These are phyloP conservation scores for Glycine tomentella DNA, from an alignment of 306 rosid species.

Conservation along the genomic window DNA sequence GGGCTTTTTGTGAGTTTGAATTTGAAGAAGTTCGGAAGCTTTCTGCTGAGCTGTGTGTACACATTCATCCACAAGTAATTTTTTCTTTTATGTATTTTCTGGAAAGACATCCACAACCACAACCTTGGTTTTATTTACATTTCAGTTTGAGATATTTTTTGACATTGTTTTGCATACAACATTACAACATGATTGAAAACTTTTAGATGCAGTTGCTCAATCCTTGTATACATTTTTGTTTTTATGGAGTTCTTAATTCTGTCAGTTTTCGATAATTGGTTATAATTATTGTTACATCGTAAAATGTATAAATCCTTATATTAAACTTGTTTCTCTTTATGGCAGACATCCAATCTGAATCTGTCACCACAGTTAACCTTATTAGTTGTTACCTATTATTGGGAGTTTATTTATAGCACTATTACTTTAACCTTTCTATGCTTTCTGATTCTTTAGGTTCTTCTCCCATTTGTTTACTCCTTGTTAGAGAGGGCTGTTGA, in stretches of 20 bases:
- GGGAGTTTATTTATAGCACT: conserved; percentile 26
- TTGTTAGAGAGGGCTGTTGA: conserved; percentile 61
- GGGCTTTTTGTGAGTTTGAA: conserved; percentile 79
- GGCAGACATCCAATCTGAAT: conserved; percentile 16
- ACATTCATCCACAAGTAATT: conserved; percentile 87
- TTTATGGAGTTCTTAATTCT: conserved; percentile 16
- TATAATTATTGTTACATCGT: conserved; percentile 2
- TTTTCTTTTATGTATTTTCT: background rate
- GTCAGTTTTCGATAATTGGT: conserved; percentile 29
- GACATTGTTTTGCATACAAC: background rate
- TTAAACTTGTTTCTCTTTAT: conserved; percentile 17
- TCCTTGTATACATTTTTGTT: background rate
- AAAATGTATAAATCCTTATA: conserved; percentile 25
- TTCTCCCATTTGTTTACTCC: conserved; percentile 66
- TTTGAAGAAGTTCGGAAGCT: conserved; percentile 88
- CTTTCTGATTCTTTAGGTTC: conserved; percentile 61
- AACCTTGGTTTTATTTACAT: conserved; percentile 35
- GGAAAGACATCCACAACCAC: conserved; percentile 15
- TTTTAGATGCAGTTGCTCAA: conserved; percentile 31
- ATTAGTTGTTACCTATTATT: background rate
- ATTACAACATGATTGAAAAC: conserved; percentile 31
- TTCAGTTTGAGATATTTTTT: conserved; percentile 24
- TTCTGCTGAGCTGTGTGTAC: conserved; percentile 95
- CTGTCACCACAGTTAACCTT: conserved; percentile 37
- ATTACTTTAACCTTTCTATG: conserved; percentile 37